Base-by-base conservation (phyloP, 140 eudicot genomes). In the Erigeron philadelphicus region DNA sequence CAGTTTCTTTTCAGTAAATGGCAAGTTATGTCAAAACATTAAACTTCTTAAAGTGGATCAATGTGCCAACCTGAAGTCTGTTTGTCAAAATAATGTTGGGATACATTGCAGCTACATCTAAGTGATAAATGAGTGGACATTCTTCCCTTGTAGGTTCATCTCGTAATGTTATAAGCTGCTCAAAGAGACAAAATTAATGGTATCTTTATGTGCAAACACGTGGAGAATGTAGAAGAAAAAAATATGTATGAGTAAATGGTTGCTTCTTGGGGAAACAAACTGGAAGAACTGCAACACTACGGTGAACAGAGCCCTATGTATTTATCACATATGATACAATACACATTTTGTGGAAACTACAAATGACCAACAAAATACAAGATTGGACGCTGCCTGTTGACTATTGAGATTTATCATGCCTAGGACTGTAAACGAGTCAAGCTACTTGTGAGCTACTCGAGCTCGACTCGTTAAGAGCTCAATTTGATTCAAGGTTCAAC, bases 81-180 rank as follows among this genome's bases (percentile, higher is more conserved):
- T 94, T 94, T 38, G 99, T 94, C 79, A 94, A 66, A 38, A 94
- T 94, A 75, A 94, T 94, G 73, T 94, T 94, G 25, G 99, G 99
- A 79, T 94, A 94, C 99, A 94, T 94, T 17, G 99, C 99, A 83
- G 99, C 99, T 64, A 94, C 99, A 84, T 94, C 99, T 31, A 94
- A 80, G 85, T 94, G 99, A 80, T 94, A 94, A 53, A 94, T 94
- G 72, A 94, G 99, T 57, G 99, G 99, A 69, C 81, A 67, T 79
- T 94, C 99, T 81, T 90, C 97, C 38, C 95, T 83, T 72, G 80
- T 72, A 53, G 99, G 99, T 61, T 82, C 85, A 79, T 87, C 95
- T 68, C 84, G 84, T 81, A 94, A 80, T 6, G 64, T 69, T 52
- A 61, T 62, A 61, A 94, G 99, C 99, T 94, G 88, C 86, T 83